phyloP scores from a whole-genome alignment of 345 rosid genomes.

The Noccaea bulbosa region DNA sequence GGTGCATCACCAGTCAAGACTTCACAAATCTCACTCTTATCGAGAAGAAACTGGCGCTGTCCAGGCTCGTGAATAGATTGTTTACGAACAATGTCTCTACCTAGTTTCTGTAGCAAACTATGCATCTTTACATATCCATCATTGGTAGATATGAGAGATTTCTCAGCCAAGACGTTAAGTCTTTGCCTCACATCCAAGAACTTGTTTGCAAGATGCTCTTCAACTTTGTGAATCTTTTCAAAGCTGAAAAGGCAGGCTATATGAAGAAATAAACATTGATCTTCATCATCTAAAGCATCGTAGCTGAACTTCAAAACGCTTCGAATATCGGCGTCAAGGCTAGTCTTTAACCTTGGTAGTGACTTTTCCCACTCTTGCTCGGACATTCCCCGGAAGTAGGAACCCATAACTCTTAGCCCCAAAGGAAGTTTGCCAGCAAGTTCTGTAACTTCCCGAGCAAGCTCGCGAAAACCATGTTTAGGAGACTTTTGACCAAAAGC shows the following conservation, averaged over 20 bases:
- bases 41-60: slow-evolving; percentile 25
- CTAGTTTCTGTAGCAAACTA: slow-evolving; percentile 29
- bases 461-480: neutral
- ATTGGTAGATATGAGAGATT: neutral
- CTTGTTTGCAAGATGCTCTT: neutral
- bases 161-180: neutral
- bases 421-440: slow-evolving; percentile 1
- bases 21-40: slow-evolving; percentile 19
- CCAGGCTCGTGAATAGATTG: slow-evolving; percentile 24
- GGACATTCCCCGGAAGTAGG: slow-evolving; percentile 15
- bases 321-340: neutral
- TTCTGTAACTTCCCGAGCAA: neutral
- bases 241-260: neutral
- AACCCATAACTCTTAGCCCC: slow-evolving; percentile 21
- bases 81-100: slow-evolving; percentile 26
- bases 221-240: neutral
- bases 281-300: neutral
- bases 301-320: slow-evolving; percentile 17
- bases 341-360: neutral
- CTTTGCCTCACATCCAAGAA: neutral
- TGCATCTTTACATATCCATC: neutral
- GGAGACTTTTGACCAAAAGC: slow-evolving; percentile 5
- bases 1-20: slow-evolving; percentile 7
- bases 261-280: slow-evolving; percentile 13
- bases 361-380: neutral